phyloP scores from a whole-genome alignment of 768 basidiomycete species.

The Lactarius psammicola region DNA sequence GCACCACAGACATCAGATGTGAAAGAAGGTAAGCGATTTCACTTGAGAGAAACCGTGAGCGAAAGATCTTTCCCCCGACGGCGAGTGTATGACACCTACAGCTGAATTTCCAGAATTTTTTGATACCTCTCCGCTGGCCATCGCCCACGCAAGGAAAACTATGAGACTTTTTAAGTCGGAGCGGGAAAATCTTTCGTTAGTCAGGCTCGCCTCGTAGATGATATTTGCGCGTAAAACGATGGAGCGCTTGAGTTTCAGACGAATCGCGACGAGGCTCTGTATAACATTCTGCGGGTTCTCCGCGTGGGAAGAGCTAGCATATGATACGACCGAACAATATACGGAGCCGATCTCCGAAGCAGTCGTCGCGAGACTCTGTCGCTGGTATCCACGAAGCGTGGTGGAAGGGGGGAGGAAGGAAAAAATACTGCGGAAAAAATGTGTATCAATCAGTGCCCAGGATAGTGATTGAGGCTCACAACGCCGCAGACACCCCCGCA shows the following conservation, averaged over 20 bases:
- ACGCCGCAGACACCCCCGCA: conserved; percentile 72
- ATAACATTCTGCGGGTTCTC: conserved; percentile 55
- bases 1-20: conserved; percentile 69
- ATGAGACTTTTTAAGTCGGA: conserved; percentile 13
- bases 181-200: not conserved
- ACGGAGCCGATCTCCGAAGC: conserved; percentile 64
- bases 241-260: conserved; percentile 68
- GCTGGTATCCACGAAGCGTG: conserved; percentile 72
- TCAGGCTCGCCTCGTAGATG: conserved; percentile 56
- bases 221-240: conserved; percentile 55
- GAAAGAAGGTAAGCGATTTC: conserved; percentile 68
- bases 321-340: conserved; percentile 75
- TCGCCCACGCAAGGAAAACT: conserved; percentile 73
- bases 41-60: conserved; percentile 38
- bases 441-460: conserved; percentile 15
- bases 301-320: conserved; percentile 55
- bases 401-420: conserved; percentile 74
- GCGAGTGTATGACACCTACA: conserved; percentile 43
- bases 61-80: not conserved
- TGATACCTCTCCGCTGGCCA: conserved; percentile 84
- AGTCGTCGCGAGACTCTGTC: conserved; percentile 65
- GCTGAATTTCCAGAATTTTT: conserved; percentile 61
- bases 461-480: conserved; percentile 45
- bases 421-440: conserved; percentile 46
- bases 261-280: conserved; percentile 67